A percentile compares a stretch with the other conserved stretches of the same genome.
These are phyloP conservation scores for Ampelomyces quisqualis DNA, from an alignment of 2,329 filamentous ascomycete genomes.

Conservation along the genomic window DNA sequence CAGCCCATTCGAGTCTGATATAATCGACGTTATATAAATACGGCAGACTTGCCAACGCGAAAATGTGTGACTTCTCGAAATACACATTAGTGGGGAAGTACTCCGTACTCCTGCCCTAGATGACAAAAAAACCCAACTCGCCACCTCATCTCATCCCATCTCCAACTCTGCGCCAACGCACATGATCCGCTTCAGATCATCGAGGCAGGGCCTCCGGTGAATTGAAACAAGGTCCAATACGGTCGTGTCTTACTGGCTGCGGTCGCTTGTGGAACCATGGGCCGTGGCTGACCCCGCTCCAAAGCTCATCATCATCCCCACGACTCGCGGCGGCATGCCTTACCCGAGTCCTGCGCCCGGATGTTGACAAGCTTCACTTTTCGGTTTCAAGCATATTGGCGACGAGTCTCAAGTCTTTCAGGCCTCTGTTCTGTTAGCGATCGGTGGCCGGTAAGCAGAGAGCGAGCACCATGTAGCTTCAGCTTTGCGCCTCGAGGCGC, in stretches of 20 bases:
- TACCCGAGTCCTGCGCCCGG: not conserved
- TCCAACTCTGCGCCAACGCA: no score
- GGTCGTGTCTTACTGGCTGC: not conserved
- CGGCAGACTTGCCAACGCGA: no score
- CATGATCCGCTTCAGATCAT: not conserved
- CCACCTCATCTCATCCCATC: no score
- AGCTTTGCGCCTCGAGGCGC: constrained; percentile 1
- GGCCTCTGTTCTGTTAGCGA: no score
- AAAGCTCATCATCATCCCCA: not conserved
- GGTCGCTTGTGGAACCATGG: not conserved
- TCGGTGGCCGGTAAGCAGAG: no score
- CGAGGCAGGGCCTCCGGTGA: constrained; percentile 3
- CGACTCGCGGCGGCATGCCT: not conserved
- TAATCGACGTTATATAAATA: no score
- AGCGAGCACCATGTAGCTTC: not conserved
- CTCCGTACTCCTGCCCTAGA: no score
- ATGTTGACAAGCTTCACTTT: constrained; percentile 6
- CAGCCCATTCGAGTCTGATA: no score
- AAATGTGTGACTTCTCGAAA: no score
- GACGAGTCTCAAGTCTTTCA: not conserved
- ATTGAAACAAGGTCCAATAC: not conserved
- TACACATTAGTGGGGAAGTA: no score
- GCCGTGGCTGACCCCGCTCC: constrained; percentile 6
- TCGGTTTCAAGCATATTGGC: not conserved
- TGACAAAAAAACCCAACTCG: no score